phyloP scores from a whole-genome alignment of 768 basidiomycete genomes.

The Hemileccinum rubropunctum region DNA sequence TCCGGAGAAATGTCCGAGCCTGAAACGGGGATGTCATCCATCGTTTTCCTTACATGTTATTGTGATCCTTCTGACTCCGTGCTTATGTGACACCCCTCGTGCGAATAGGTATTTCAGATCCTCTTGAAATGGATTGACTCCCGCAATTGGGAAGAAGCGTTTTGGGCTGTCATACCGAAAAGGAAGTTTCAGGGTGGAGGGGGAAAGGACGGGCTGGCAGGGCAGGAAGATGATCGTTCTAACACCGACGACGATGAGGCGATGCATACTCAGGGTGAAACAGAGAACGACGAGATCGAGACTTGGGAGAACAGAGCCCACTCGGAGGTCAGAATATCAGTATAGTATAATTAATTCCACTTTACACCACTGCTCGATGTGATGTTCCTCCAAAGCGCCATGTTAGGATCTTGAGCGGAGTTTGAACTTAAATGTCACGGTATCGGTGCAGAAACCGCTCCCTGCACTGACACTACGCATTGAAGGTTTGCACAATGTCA shows the following conservation, averaged over 20 bases:
- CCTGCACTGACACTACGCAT: too few relatives aligned
- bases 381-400: too few relatives aligned
- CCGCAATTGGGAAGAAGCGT: conserved; percentile 80
- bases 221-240: too few relatives aligned
- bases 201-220: neutral
- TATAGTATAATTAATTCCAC: too few relatives aligned
- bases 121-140: conserved; percentile 86
- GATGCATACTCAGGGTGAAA: too few relatives aligned
- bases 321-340: neutral
- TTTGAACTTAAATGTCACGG: too few relatives aligned
- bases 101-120: conserved; percentile 74
- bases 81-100: neutral
- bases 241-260: too few relatives aligned
- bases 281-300: too few relatives aligned
- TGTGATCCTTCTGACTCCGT: conserved; percentile 3
- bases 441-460: too few relatives aligned
- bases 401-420: too few relatives aligned
- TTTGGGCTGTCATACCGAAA: conserved; percentile 87
- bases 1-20: neutral
- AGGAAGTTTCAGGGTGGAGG: conserved; percentile 67
- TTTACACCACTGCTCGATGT: too few relatives aligned
- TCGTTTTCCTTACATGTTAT: neutral
- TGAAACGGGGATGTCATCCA: neutral
- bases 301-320: neutral
- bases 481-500: too few relatives aligned